Evolutionary conservation across 1,284 basidiomycete species (phyloP), one percentile per base, ranked within the genome.

Genomic region (Trametes polyzona): DNA sequence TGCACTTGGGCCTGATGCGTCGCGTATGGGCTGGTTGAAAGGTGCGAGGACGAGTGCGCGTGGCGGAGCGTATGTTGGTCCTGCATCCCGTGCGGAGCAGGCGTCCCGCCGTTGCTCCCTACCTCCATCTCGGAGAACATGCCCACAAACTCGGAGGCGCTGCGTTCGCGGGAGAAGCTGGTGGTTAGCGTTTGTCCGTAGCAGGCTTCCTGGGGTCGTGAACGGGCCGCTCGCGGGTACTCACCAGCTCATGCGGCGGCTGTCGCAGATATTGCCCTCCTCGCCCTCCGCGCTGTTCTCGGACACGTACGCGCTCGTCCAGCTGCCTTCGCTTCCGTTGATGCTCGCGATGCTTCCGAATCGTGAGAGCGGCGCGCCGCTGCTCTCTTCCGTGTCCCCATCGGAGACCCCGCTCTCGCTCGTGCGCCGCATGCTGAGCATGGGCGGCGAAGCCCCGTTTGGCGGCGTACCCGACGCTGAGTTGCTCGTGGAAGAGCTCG

Each of bases 331-430:
- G 57, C 68, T 70, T 4, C 65, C 67, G 33, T 62, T 65, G 29
- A 69, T 56, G 46, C 67, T 69, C 49, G 69, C 67, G n/a, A 70
- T 55, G 27, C 64, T 66, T 23, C 66, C 66, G 44, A 69, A 69
- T 44, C 66, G 52, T 30, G 65, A 66, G 40, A 63, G 46, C 35
- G 58, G 59, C 43, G 55, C 58, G 1, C 55, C 59, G 41, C 58
- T 58, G 30, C 59, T 61, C 42, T 67, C 64, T 39, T 67, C 66
- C 47, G 64, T 64, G 47, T 67, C 64, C 52, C 55, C 62, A 30
- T 65, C 66, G 35, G 65, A 60, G 23, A 49, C 55, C 7, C 50
- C 60, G 48, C 61, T 49, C 37, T 63, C 61, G 57, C 65, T 62
- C 29, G 52, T 48, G 29, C 65, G 55, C 39, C 58, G 55, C 12